Conservation (phyloP, 2,329 filamentous ascomycete genomes). For the Diaporthe citriasiana region DNA sequence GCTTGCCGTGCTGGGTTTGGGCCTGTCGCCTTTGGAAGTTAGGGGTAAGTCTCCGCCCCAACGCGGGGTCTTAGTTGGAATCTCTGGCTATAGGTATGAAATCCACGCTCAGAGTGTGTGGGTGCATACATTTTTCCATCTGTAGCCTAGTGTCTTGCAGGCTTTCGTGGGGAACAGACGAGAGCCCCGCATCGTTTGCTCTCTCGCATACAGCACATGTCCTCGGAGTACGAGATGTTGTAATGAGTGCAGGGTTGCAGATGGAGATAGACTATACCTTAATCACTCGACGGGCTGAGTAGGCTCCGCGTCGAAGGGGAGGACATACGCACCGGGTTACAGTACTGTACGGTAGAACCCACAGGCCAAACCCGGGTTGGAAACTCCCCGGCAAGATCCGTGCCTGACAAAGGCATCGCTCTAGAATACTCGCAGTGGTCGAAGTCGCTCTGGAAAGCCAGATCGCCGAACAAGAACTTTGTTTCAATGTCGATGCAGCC, state of each 20-base stretch:
- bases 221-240: background rate
- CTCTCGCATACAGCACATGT: background rate
- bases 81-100: too few species aligned
- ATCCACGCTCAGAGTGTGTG: too few species aligned
- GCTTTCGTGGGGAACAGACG: background rate
- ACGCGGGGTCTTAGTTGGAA: constrained; percentile 5
- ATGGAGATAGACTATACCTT: background rate
- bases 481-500: background rate
- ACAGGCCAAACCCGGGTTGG: too few species aligned
- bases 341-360: too few species aligned
- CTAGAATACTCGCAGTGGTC: too few species aligned
- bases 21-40: background rate
- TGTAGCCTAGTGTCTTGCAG: too few species aligned
- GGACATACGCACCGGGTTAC: background rate
- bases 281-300: too few species aligned
- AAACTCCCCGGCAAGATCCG: too few species aligned
- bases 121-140: too few species aligned
- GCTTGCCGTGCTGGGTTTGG: background rate
- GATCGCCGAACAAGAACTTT: background rate
- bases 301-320: background rate
- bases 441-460: background rate
- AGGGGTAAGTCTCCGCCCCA: background rate
- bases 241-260: background rate
- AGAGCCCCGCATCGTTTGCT: background rate
- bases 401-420: too few species aligned